Conservation (phyloP, 768 basidiomycete species). For the Pholiota microspora region DNA sequence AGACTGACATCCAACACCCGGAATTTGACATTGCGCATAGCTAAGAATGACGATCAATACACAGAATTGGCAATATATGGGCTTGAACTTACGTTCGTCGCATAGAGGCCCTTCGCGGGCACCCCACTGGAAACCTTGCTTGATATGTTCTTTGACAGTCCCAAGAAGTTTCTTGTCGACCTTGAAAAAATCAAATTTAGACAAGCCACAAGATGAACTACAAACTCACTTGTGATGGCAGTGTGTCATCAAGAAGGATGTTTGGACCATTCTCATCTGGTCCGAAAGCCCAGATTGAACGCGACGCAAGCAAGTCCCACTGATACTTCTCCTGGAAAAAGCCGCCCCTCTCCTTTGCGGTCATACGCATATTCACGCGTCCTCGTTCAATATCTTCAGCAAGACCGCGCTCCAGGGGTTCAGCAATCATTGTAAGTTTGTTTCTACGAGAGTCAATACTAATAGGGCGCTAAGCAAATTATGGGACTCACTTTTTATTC, state of each 20-base stretch:
- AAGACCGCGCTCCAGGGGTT: conserved; percentile 92
- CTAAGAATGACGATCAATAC: conserved; percentile 37
- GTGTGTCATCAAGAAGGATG: conserved; percentile 90
- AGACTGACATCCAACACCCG: conserved; percentile 89
- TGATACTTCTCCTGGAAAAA: conserved; percentile 98
- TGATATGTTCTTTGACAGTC: conserved; percentile 91
- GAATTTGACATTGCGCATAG: conserved; percentile 99
- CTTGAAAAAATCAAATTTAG: conserved; percentile 30
- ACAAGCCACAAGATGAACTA: neutral
- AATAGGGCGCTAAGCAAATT: conserved; percentile 5
- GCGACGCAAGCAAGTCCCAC: conserved; percentile 95
- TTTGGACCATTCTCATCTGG: conserved; percentile 96
- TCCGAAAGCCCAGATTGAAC: conserved; percentile 99
- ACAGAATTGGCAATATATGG: neutral
- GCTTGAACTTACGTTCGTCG: conserved; percentile 96
- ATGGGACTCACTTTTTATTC: conserved; percentile 83
- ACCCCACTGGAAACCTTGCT: conserved; percentile 99
- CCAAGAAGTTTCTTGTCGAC: conserved; percentile 91
- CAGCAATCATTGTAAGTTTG: conserved; percentile 98
- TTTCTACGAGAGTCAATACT: conserved; percentile 55
- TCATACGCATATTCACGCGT: conserved; percentile 91
- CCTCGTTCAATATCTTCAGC: conserved; percentile 96
- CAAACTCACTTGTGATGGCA: conserved; percentile 79
- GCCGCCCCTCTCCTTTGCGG: conserved; percentile 89
- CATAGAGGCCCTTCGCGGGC: conserved; percentile 96